These are phyloP conservation scores for Cercospora sp. DNA, from an alignment of 2,329 filamentous ascomycete genomes.

Conservation along the genomic window DNA sequence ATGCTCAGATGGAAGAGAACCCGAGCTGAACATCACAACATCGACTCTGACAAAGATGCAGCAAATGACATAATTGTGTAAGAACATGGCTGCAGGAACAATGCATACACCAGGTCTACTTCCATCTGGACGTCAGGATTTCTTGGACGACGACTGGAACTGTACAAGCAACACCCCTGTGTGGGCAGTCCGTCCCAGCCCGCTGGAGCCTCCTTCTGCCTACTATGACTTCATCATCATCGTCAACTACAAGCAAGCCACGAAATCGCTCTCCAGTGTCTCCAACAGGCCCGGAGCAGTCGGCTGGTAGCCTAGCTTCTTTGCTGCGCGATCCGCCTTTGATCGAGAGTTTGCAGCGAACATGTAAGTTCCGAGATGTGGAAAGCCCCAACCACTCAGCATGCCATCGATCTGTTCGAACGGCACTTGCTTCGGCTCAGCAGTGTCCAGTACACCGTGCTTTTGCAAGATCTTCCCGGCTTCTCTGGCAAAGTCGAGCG, in stretches of 20 bases:
- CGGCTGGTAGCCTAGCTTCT: conserved; percentile 60
- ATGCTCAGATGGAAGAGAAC: background rate
- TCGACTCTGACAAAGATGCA: background rate
- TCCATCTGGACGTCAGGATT: background rate
- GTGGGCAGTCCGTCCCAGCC: background rate
- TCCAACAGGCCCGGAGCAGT: conserved; percentile 53
- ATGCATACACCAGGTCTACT: background rate
- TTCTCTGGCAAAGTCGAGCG: conserved; percentile 34
- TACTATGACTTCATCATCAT: background rate
- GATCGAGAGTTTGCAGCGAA: conserved; percentile 58
- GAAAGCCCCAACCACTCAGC: conserved; percentile 26
- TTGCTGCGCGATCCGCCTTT: conserved; percentile 54
- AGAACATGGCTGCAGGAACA: background rate
- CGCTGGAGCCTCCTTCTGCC: background rate
- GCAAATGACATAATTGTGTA: background rate
- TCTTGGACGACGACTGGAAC: background rate
- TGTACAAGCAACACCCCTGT: background rate
- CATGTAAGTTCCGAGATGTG: conserved; percentile 38
- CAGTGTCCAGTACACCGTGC: conserved; percentile 29
- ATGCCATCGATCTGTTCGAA: conserved; percentile 36
- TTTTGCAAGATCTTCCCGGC: conserved; percentile 34
- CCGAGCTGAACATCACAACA: background rate
- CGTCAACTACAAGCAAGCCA: background rate
- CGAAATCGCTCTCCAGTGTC: conserved; percentile 44
- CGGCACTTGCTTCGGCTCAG: conserved; percentile 31